Conservation (phyloP, 2,329 filamentous ascomycete species). For the Juglanconis oblonga region DNA sequence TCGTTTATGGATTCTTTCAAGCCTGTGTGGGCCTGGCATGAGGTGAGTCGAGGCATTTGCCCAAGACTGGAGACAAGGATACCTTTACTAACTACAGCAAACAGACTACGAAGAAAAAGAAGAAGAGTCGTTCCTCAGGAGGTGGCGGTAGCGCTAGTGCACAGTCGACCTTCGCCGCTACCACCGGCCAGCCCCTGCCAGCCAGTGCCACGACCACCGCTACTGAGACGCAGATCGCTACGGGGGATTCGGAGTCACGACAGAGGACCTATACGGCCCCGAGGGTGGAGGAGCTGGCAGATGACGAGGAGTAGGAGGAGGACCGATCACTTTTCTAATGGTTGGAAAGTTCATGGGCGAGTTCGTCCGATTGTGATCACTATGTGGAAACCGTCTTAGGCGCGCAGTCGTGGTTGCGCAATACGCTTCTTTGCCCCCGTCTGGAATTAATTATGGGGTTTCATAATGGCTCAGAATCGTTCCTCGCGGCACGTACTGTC, state of each 20-base stretch:
- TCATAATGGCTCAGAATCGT: background rate
- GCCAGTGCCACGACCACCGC: constrained; percentile 55
- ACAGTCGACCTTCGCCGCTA: constrained; percentile 46
- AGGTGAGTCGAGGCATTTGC: constrained; percentile 54
- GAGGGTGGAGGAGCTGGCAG: constrained; percentile 33
- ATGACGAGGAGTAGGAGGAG: constrained; percentile 27
- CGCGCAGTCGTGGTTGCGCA: background rate
- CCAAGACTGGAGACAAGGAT: background rate
- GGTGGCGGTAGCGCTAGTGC: constrained; percentile 31
- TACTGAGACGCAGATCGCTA: constrained; percentile 52
- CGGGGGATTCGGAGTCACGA: constrained; percentile 32
- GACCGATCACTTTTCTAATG: too few species aligned
- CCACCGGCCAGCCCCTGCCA: constrained; percentile 51
- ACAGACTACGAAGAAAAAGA: constrained; percentile 49
- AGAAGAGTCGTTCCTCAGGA: constrained; percentile 31
- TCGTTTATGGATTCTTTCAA: constrained; percentile 97
- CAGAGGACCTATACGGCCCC: constrained; percentile 44
- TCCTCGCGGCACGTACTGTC: background rate
- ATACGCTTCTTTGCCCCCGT: background rate
- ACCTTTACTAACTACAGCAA: background rate
- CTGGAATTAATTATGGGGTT: background rate
- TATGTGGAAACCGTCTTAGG: background rate
- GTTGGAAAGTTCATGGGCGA: too few species aligned
- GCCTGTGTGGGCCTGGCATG: constrained; percentile 97
- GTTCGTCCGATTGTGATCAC: background rate